A percentile compares a stretch with the other conserved stretches of the same genome.
Conservation (phyloP, 2,329 filamentous ascomycete species). For the Diaporthe amygdali region DNA sequence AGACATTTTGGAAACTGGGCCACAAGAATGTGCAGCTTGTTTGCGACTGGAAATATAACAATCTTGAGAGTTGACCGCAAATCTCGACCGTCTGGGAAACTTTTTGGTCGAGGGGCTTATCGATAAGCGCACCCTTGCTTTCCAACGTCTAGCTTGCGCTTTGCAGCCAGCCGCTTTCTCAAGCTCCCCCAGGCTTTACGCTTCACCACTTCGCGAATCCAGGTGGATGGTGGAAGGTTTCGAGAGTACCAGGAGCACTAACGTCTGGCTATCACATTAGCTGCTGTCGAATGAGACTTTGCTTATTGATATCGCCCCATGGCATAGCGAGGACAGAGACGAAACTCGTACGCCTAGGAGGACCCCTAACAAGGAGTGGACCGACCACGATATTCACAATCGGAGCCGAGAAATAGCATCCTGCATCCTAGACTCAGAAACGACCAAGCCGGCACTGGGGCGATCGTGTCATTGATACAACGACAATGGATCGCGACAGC, state of each 20-base stretch:
- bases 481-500: constrained; percentile 36
- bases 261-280: not conserved
- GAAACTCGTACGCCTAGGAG: not conserved
- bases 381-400: not conserved
- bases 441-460: not conserved
- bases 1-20: constrained; percentile 52
- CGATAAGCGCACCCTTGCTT: constrained; percentile 3
- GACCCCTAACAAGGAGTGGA: not conserved
- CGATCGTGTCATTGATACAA: not conserved
- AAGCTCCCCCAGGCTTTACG: not conserved
- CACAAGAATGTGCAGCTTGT: not conserved
- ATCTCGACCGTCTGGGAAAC: constrained; percentile 9
- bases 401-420: not conserved
- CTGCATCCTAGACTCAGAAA: not conserved
- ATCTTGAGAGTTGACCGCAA: not conserved
- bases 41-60: not conserved
- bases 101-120: constrained; percentile 18
- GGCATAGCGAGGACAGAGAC: not conserved
- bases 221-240: not conserved
- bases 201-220: not conserved
- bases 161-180: not conserved
- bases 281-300: not conserved
- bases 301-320: not conserved
- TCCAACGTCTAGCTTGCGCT: not conserved
- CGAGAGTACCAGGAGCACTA: not conserved